These are phyloP conservation scores for Bothriochloa decipiens DNA, from an alignment of 176 grass and related monocot genomes.

Conservation along the genomic window DNA sequence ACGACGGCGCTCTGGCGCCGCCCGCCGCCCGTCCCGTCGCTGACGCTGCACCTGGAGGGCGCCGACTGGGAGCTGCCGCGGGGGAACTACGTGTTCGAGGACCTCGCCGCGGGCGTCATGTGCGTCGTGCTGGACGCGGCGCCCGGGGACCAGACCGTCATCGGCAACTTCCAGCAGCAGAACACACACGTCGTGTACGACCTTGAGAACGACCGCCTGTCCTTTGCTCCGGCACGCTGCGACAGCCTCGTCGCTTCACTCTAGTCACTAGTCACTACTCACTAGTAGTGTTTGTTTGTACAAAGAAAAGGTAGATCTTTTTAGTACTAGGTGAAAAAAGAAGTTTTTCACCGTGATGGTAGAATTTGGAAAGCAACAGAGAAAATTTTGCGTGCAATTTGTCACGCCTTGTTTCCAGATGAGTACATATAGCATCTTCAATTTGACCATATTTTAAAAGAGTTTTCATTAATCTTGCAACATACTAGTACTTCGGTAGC, in stretches of 20 bases:
- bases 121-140: conserved; percentile 73
- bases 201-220: conserved; percentile 55
- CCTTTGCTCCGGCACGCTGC: conserved; percentile 72
- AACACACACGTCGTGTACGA: conserved; percentile 90
- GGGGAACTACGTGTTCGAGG: conserved; percentile 66
- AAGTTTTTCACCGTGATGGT: neutral
- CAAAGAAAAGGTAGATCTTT: neutral
- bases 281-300: conserved; percentile 13
- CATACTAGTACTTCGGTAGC: neutral
- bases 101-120: conserved; percentile 52
- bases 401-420: neutral
- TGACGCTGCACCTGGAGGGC: conserved; percentile 81
- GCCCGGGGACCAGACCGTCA: conserved; percentile 54
- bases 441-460: neutral
- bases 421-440: neutral
- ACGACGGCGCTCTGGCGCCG: conserved; percentile 41
- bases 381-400: neutral
- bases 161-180: conserved; percentile 97
- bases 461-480: neutral
- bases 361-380: neutral
- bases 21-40: conserved; percentile 50
- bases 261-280: neutral
- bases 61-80: conserved; percentile 76
- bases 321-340: neutral
- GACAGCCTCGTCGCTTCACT: conserved; percentile 49